Conservation (phyloP, 495 filamentous ascomycete genomes). For the Penicillium cosmopolitanum region DNA sequence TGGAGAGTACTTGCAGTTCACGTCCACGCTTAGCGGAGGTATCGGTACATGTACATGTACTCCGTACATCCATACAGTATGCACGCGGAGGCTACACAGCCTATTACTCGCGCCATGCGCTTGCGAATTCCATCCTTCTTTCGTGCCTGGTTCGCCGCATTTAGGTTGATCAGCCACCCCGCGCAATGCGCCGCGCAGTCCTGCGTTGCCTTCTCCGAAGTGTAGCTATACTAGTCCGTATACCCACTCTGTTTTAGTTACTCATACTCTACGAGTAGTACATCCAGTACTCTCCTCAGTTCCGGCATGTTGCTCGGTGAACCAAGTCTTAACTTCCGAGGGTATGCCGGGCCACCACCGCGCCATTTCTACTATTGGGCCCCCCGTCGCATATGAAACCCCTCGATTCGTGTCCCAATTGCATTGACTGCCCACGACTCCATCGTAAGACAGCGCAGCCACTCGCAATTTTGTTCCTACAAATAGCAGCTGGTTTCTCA, state of each 20-base stretch:
- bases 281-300: no score
- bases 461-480: no score
- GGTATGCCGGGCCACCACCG: slow-evolving; percentile 11
- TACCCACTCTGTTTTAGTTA: not conserved
- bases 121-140: not conserved
- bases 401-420: not conserved
- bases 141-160: slow-evolving; percentile 5
- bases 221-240: not conserved
- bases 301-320: slow-evolving; percentile 4
- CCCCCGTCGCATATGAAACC: slow-evolving; percentile 4
- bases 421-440: not conserved
- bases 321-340: slow-evolving; percentile 12
- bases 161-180: slow-evolving; percentile 5
- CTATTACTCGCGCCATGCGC: slow-evolving; percentile 5
- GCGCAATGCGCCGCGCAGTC: not conserved
- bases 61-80: not conserved
- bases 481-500: not conserved
- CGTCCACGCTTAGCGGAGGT: not conserved
- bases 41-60: not conserved
- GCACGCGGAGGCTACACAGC: slow-evolving; percentile 3
- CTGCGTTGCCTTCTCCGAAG: not conserved
- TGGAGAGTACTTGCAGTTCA: no score
- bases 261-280: no score
- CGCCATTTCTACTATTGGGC: slow-evolving; percentile 4
- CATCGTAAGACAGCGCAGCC: not conserved